These are phyloP conservation scores for Cladosporium colombiae DNA, from an alignment of 2,329 filamentous ascomycete genomes.

Conservation along the genomic window DNA sequence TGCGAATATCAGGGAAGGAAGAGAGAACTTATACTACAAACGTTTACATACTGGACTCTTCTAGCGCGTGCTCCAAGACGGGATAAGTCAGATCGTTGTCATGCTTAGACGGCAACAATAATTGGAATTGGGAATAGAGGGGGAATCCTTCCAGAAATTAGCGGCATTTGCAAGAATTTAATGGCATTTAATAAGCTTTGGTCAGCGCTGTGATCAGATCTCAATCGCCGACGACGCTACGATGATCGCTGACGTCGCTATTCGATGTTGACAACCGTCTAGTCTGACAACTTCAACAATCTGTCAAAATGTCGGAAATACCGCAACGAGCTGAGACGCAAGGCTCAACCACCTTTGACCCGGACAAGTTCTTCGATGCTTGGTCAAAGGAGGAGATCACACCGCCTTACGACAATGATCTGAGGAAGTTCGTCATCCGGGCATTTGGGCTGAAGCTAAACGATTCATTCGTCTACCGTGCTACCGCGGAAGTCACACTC, in stretches of 20 bases:
- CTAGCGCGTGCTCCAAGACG: slow-evolving; percentile 7
- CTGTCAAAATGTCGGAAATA: slow-evolving; percentile 32
- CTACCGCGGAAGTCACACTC: slow-evolving; percentile 53
- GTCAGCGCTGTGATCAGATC: slow-evolving; percentile 1
- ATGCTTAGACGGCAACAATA: slow-evolving; percentile 18
- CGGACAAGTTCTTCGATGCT: slow-evolving; percentile 46
- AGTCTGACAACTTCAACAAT: background rate
- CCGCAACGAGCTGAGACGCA: slow-evolving; percentile 40
- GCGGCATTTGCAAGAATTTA: slow-evolving; percentile 1
- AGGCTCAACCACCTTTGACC: slow-evolving; percentile 47
- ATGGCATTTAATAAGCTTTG: slow-evolving; percentile 3
- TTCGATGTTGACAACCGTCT: slow-evolving; percentile 2
- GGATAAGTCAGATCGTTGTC: slow-evolving; percentile 14
- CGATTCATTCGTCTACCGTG: slow-evolving; percentile 55
- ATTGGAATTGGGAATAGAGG: background rate
- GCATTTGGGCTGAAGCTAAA: slow-evolving; percentile 49
- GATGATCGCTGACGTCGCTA: slow-evolving; percentile 13
- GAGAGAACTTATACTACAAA: slow-evolving; percentile 22
- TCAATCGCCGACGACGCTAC: background rate
- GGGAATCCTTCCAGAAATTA: slow-evolving; percentile 2
- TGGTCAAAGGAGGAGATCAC: slow-evolving; percentile 45
- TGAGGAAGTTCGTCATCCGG: slow-evolving; percentile 48
- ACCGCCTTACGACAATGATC: slow-evolving; percentile 45
- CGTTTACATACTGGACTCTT: slow-evolving; percentile 12
- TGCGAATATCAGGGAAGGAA: background rate